Percentiles rank a stretch among this genome's conserved stretches.
Evolutionary conservation across 2,329 filamentous ascomycete genomes (phyloP).

Genomic region (Ceratocystis colombiana): DNA sequence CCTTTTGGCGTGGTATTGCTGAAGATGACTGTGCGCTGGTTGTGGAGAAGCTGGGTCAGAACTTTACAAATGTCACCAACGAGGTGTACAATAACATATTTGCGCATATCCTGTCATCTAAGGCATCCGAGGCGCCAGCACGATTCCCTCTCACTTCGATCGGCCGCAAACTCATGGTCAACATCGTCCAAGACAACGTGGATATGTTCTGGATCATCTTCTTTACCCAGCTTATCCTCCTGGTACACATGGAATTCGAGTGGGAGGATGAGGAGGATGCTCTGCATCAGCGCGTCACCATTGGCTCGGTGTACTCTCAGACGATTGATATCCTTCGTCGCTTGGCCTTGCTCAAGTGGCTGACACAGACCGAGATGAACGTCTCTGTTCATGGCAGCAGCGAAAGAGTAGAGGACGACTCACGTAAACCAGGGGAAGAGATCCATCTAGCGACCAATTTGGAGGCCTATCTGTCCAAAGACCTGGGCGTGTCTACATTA

Average conservation of each 20-base stretch:
- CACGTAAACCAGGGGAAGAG: slow-evolving; percentile 39
- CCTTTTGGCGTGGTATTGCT: slow-evolving; percentile 66
- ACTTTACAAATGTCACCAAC: slow-evolving; percentile 49
- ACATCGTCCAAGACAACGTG: slow-evolving; percentile 68
- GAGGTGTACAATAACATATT: slow-evolving; percentile 46
- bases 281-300: slow-evolving; percentile 49
- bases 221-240: slow-evolving; percentile 69
- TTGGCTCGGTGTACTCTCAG: slow-evolving; percentile 58
- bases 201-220: slow-evolving; percentile 63
- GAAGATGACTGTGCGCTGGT: slow-evolving; percentile 70
- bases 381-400: slow-evolving; percentile 38
- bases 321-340: slow-evolving; percentile 62
- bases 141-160: slow-evolving; percentile 57
- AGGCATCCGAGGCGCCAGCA: slow-evolving; percentile 34
- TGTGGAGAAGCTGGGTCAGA: slow-evolving; percentile 56
- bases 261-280: slow-evolving; percentile 62
- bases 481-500: slow-evolving; percentile 50
- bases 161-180: slow-evolving; percentile 63
- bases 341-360: slow-evolving; percentile 63
- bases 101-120: slow-evolving; percentile 30
- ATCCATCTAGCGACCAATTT: slow-evolving; percentile 35
- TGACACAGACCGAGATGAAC: slow-evolving; percentile 49
- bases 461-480: slow-evolving; percentile 51
- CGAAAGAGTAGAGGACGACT: slow-evolving; percentile 30
- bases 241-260: slow-evolving; percentile 79